These are phyloP conservation scores for Hyparrhenia diplandra DNA, from an alignment of 176 grass and related monocot genomes.

Conservation along the genomic window DNA sequence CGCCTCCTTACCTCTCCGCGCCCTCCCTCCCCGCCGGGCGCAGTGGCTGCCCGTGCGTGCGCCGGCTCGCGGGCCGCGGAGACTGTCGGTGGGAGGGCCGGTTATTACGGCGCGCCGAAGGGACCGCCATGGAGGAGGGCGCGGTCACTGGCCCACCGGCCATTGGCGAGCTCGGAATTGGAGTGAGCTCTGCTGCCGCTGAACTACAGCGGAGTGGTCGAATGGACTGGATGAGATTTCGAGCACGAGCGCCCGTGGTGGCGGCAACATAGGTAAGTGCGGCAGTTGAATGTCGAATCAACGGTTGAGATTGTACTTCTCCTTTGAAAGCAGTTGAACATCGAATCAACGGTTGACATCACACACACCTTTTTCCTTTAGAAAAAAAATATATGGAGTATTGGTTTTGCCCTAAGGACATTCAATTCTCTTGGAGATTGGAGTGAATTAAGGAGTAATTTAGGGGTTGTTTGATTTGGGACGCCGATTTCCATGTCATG, in stretches of 20 bases:
- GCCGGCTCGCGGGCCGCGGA: slow-evolving; percentile 14
- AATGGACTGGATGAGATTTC: slow-evolving; percentile 26
- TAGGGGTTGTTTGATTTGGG: no score
- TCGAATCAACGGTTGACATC: background rate
- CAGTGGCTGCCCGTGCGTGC: background rate
- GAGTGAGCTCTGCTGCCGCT: background rate
- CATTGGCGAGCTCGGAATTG: slow-evolving; percentile 19
- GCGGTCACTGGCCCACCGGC: slow-evolving; percentile 27
- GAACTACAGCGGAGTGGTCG: background rate
- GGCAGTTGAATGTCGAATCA: background rate
- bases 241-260: background rate
- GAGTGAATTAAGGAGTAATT: no score
- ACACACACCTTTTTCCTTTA: no score
- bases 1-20: slow-evolving; percentile 5
- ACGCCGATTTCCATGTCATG: no score
- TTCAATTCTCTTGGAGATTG: no score
- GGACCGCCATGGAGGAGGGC: background rate
- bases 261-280: background rate
- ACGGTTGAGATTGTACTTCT: background rate
- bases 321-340: background rate
- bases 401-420: no score
- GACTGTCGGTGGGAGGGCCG: background rate
- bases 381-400: no score
- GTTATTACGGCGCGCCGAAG: background rate
- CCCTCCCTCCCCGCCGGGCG: background rate